phyloP scores from a whole-genome alignment of 1,284 basidiomycete genomes.

The Xerocomus nothofagi region DNA sequence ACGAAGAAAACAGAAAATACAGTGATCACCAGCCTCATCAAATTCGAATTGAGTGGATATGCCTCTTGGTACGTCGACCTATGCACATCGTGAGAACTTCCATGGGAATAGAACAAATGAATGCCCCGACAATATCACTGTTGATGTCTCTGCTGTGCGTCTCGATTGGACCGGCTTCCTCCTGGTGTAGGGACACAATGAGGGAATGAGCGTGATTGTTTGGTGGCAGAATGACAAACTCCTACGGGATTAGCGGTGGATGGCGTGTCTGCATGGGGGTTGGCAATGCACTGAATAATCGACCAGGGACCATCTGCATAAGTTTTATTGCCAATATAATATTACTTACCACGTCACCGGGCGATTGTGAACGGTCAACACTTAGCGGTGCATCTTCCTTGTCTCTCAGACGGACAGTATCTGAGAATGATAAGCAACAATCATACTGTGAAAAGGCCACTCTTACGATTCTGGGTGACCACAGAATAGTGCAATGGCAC shows the following conservation, averaged over 20 bases:
- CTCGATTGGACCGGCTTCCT: no score
- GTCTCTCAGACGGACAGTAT: background rate
- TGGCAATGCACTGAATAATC: no score
- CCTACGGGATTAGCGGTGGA: no score
- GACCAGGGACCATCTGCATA: background rate
- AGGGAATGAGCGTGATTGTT: background rate
- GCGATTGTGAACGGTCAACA: background rate
- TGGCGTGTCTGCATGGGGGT: no score
- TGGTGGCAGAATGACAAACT: no score
- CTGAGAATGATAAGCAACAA: background rate
- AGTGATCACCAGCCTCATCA: background rate
- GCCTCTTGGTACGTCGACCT: background rate
- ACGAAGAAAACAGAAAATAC: background rate
- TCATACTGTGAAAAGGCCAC: no score
- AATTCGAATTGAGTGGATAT: background rate
- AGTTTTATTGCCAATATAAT: background rate
- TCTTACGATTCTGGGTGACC: background rate
- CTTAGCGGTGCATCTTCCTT: background rate
- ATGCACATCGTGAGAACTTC: background rate
- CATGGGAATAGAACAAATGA: background rate
- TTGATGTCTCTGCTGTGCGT: rapidly evolving
- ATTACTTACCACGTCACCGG: background rate
- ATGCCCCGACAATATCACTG: background rate
- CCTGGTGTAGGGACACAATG: background rate
- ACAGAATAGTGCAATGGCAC: background rate